Conservation (phyloP, 1,284 basidiomycete genomes). For the Sanghuangporus baumii region DNA sequence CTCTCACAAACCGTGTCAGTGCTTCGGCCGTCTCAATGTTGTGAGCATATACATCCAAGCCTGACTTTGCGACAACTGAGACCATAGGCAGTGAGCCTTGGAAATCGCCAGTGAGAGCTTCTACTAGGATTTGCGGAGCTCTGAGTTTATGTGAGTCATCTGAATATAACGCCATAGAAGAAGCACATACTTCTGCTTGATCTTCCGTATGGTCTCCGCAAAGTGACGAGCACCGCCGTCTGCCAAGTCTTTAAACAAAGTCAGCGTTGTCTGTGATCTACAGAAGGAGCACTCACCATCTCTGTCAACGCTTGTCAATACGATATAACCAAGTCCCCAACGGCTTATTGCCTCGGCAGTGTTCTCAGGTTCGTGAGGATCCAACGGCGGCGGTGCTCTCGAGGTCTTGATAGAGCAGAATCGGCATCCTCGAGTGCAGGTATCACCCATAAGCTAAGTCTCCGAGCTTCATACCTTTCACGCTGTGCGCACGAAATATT, state of each 20-base stretch:
- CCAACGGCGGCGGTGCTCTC: constrained; percentile 80
- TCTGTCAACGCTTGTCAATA: constrained; percentile 93
- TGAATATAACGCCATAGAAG: background rate
- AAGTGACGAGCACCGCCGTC: constrained; percentile 95
- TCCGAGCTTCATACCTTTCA: constrained; percentile 8
- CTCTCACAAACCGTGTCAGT: constrained; percentile 91
- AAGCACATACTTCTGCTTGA: constrained; percentile 85
- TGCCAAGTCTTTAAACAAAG: constrained; percentile 59
- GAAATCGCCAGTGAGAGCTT: constrained; percentile 97
- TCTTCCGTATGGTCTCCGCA: constrained; percentile 89
- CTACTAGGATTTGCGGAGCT: constrained; percentile 92
- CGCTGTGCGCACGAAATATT: background rate
- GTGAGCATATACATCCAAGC: constrained; percentile 97
- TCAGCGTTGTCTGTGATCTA: background rate
- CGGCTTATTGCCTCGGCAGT: constrained; percentile 97
- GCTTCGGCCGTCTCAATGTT: constrained; percentile 96
- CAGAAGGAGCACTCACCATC: constrained; percentile 60
- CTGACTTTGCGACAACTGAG: constrained; percentile 82
- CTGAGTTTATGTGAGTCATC: constrained; percentile 32
- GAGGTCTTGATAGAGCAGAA: constrained; percentile 99
- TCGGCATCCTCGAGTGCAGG: constrained; percentile 94
- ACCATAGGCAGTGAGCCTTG: constrained; percentile 73
- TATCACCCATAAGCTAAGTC: constrained; percentile 95
- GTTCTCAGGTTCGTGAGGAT: constrained; percentile 96
- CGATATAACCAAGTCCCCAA: constrained; percentile 98